phyloP scores from a whole-genome alignment of 1,139 yeast species.

The Magnusiomyces sp. region DNA sequence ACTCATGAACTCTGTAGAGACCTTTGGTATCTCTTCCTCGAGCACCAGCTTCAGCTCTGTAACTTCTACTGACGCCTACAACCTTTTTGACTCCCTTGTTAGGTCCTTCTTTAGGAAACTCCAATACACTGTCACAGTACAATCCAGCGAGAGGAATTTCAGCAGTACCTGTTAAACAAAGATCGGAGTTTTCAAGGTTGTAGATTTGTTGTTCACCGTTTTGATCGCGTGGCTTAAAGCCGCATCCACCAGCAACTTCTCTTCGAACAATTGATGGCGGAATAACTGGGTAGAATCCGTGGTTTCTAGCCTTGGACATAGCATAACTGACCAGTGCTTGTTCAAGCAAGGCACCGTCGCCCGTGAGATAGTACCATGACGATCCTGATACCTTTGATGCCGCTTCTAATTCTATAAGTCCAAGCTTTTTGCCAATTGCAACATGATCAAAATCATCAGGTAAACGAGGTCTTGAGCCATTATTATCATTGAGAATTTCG shows the following conservation, averaged over 20 bases:
- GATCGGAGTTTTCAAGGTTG: slow-evolving; percentile 39
- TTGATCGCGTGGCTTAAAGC: slow-evolving; percentile 88
- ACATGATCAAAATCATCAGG: slow-evolving; percentile 48
- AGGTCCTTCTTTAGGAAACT: slow-evolving; percentile 25
- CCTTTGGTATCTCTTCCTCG: slow-evolving; percentile 92
- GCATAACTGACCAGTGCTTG: slow-evolving; percentile 84
- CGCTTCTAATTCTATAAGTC: slow-evolving; percentile 57
- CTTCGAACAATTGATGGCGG: slow-evolving; percentile 85
- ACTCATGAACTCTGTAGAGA: slow-evolving; percentile 90
- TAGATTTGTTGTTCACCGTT: slow-evolving; percentile 84
- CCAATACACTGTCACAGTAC: slow-evolving; percentile 38
- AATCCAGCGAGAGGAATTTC: slow-evolving; percentile 90
- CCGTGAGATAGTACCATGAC: slow-evolving; percentile 80
- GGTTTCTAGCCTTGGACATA: slow-evolving; percentile 50
- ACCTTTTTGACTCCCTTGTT: slow-evolving; percentile 41
- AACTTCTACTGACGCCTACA: slow-evolving; percentile 82
- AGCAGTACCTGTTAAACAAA: slow-evolving; percentile 87
- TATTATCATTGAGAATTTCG: slow-evolving; percentile 19
- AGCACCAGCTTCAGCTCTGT: slow-evolving; percentile 96
- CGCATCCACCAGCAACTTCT: slow-evolving; percentile 81
- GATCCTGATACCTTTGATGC: slow-evolving; percentile 77
- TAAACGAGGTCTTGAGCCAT: slow-evolving; percentile 12
- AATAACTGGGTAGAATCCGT: slow-evolving; percentile 61
- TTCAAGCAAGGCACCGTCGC: slow-evolving; percentile 84
- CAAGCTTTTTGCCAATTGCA: slow-evolving; percentile 50